Percentiles rank a stretch among this genome's conserved stretches.
These are phyloP conservation scores for Thermothelomyces thermophilus DNA, from an alignment of 2,329 filamentous ascomycete genomes.

Conservation along the genomic window DNA sequence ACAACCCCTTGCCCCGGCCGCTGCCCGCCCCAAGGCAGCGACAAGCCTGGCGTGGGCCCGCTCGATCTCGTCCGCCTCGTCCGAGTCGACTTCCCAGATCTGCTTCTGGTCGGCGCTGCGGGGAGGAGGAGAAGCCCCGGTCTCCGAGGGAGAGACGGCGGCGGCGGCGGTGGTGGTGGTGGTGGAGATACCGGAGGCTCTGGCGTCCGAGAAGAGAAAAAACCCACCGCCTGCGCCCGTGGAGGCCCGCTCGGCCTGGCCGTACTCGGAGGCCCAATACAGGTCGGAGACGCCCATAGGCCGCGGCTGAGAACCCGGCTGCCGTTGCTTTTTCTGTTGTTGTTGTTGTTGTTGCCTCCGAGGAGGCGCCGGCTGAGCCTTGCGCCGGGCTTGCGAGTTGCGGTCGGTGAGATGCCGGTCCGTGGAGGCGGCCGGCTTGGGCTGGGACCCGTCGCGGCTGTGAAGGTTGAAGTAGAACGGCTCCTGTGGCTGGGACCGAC, in stretches of 20 bases:
- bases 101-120: not conserved
- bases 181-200: no score
- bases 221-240: not conserved
- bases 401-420: not conserved
- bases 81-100: constrained; percentile 16
- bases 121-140: not conserved
- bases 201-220: not conserved
- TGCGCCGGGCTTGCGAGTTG: not conserved
- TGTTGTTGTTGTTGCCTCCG: not conserved
- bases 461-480: not conserved
- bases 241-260: not conserved
- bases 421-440: not conserved
- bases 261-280: constrained; percentile 8
- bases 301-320: not conserved
- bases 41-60: not conserved
- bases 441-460: not conserved
- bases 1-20: no score
- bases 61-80: constrained; percentile 14
- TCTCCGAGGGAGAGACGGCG: not conserved
- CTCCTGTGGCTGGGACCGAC: not conserved
- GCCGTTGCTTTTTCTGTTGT: not conserved
- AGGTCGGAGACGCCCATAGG: constrained; percentile 11
- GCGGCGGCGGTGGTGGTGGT: no score
- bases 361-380: not conserved
- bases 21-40: no score